Base-by-base conservation (phyloP, 2,329 filamentous ascomycete genomes). In the Amphichorda felina region DNA sequence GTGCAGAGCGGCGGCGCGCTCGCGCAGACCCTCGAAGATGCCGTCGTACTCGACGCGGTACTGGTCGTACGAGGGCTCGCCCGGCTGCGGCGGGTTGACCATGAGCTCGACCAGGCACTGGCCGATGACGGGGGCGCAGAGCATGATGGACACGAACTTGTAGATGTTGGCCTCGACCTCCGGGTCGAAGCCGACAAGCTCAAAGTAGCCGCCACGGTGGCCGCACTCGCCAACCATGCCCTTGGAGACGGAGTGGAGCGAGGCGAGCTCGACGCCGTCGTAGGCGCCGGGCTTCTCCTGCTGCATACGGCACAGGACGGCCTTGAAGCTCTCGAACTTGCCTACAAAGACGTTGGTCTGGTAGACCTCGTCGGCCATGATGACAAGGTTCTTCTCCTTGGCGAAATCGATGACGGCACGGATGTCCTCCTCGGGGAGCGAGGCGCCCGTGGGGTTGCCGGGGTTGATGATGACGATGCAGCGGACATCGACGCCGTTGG, bases 181-280 rank as follows among this genome's bases (percentile, higher is more conserved):
- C 9, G 75, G 63, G 55, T 94, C 78, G 59, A 98, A 95, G 47
- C 85, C 85, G 40, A 88, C 75, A 38, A 98, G 78, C 70, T 98
- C 91, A 54, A 96, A 96, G 72, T 94, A 98, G 37, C 91, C 91
- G 48, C 89, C 91, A 44, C 91, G 84, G 67, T 98, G 91, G 35
- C 91, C 91, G 57, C 91, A 98, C 68, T 98, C 91, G 54, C 91
- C 91, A 8, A 95, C 84, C 88, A 98, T 96, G 50, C 91, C 91
- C 74, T 98, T 98, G 55, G 86, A 94, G 38, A 93, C 72, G 50
- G 82, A 89, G 70, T 98, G 89, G 45, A 98, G 70, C 35, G 86
- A 94, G 33, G 81, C 89, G 39, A 98, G 75, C 66, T 96, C 88
- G 40, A 98, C 68, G 46, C 74, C 58, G 60, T 94, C 83, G 63